Conservation (phyloP, 1,139 yeast species). For the Zhuliangozyma blackwelliae region DNA sequence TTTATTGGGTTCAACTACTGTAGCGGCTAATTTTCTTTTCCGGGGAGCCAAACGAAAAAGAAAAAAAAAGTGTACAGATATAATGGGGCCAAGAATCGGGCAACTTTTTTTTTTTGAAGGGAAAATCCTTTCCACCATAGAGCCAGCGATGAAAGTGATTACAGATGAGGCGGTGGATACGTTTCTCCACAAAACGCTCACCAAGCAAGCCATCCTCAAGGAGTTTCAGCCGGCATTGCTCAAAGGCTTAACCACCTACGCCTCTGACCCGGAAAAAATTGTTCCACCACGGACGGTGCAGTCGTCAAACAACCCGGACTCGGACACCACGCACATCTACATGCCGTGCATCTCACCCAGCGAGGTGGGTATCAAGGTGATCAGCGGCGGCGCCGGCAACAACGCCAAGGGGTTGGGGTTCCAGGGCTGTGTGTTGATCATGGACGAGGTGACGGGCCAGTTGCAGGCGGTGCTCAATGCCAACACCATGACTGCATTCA, state of each 20-base stretch:
- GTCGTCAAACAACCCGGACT: slow-evolving; percentile 19
- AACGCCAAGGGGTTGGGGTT: slow-evolving; percentile 38
- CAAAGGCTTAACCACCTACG: slow-evolving; percentile 18
- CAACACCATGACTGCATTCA: slow-evolving; percentile 56
- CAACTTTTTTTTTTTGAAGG: background rate
- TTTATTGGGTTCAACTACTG: too few species aligned
- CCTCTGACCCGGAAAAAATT: slow-evolving; percentile 20
- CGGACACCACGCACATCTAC: slow-evolving; percentile 49
- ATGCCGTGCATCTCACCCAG: slow-evolving; percentile 61
- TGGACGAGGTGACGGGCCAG: slow-evolving; percentile 49
- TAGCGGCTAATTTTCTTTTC: too few species aligned
- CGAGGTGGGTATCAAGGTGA: slow-evolving; percentile 42
- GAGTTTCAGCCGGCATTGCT: slow-evolving; percentile 26
- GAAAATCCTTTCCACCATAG: background rate
- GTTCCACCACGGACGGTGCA: slow-evolving; percentile 35
- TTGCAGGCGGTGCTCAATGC: slow-evolving; percentile 56
- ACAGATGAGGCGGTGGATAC: slow-evolving; percentile 20
- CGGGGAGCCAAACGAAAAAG: too few species aligned
- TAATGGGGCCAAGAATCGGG: slow-evolving; percentile 1
- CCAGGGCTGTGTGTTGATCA: slow-evolving; percentile 48
- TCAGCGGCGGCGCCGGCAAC: slow-evolving; percentile 46
- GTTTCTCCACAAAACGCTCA: slow-evolving; percentile 15
- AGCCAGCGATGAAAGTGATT: slow-evolving; percentile 24
- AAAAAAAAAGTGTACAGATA: slow-evolving; percentile 2
- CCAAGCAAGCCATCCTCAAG: slow-evolving; percentile 16